phyloP scores from a whole-genome alignment of 1,139 yeast genomes.

The Blastobotrys petasosporus region DNA sequence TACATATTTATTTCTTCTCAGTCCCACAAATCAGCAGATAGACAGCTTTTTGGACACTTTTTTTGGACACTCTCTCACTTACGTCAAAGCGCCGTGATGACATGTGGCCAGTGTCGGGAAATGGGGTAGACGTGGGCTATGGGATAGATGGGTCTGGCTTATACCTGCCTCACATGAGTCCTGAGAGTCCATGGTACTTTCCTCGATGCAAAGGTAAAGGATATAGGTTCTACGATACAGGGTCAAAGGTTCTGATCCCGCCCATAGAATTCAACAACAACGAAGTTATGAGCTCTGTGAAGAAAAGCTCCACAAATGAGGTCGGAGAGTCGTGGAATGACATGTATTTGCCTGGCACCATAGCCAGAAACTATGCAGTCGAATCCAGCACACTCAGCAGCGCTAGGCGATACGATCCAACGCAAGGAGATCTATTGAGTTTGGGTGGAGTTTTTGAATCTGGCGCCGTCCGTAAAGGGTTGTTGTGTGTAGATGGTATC shows the following conservation, averaged over 20 bases:
- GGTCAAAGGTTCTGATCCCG: slow-evolving; percentile 12
- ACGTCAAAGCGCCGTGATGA: background rate
- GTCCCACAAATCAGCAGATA: too few species aligned
- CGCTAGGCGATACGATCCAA: slow-evolving; percentile 20
- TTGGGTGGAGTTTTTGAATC: slow-evolving; percentile 10
- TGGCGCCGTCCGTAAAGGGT: slow-evolving; percentile 5
- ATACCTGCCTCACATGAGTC: slow-evolving; percentile 17
- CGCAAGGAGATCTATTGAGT: slow-evolving; percentile 16
- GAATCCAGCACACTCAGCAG: slow-evolving; percentile 15
- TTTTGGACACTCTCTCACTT: background rate
- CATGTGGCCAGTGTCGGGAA: slow-evolving; percentile 19
- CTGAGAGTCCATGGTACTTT: slow-evolving; percentile 21
- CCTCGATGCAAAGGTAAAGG: slow-evolving; percentile 23
- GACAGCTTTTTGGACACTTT: too few species aligned
- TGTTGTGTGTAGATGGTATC: slow-evolving; percentile 14
- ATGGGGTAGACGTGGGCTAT: slow-evolving; percentile 17
- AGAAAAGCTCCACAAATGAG: too few species aligned
- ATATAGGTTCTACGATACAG: slow-evolving; percentile 14
- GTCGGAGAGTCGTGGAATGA: too few species aligned
- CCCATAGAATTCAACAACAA: slow-evolving; percentile 6
- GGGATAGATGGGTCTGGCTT: slow-evolving; percentile 24
- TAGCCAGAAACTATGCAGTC: slow-evolving; percentile 9
- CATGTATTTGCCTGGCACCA: too few species aligned
- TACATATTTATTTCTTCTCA: too few species aligned
- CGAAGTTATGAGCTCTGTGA: background rate